These are phyloP conservation scores for Globisporangium echinulatum DNA, from an alignment of 352 stramenopile genomes.

Conservation along the genomic window DNA sequence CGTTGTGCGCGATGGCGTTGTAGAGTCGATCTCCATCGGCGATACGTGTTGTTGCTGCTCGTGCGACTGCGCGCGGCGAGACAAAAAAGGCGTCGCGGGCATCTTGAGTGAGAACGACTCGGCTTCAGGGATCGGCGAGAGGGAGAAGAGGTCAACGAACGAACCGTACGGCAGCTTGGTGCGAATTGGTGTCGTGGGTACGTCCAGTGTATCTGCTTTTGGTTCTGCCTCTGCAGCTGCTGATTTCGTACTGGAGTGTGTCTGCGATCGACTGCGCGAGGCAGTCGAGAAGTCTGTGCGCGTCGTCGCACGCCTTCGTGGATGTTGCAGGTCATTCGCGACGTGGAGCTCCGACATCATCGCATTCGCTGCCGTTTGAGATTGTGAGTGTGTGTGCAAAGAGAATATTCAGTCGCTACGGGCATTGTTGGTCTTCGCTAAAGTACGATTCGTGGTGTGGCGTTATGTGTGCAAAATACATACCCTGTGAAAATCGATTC, in stretches of 20 bases:
- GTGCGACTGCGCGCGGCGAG: neutral
- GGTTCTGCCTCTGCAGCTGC: neutral
- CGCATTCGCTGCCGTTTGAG: no score
- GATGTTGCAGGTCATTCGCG: no score
- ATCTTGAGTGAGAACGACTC: conserved; percentile 11
- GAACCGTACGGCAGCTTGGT: neutral
- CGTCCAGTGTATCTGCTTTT: neutral
- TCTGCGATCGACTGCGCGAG: no score
- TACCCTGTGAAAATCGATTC: neutral
- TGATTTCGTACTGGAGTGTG: neutral
- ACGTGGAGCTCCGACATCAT: no score
- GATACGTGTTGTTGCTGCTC: neutral
- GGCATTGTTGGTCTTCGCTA: neutral
- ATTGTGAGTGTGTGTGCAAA: no score
- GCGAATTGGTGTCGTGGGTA: neutral
- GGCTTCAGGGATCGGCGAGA: conserved; percentile 11
- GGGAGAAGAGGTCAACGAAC: conserved; percentile 3
- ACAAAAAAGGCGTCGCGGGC: neutral
- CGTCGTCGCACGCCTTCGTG: no score
- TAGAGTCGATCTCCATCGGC: conserved; percentile 12
- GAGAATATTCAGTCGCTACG: no score
- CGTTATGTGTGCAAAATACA: neutral
- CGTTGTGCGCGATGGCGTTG: conserved; percentile 6
- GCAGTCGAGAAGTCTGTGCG: no score
- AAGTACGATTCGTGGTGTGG: neutral